Percentiles rank a stretch among this genome's conserved stretches.
phyloP scores from a whole-genome alignment of 1,284 basidiomycete genomes.

The Papiliotrema flavescens region DNA sequence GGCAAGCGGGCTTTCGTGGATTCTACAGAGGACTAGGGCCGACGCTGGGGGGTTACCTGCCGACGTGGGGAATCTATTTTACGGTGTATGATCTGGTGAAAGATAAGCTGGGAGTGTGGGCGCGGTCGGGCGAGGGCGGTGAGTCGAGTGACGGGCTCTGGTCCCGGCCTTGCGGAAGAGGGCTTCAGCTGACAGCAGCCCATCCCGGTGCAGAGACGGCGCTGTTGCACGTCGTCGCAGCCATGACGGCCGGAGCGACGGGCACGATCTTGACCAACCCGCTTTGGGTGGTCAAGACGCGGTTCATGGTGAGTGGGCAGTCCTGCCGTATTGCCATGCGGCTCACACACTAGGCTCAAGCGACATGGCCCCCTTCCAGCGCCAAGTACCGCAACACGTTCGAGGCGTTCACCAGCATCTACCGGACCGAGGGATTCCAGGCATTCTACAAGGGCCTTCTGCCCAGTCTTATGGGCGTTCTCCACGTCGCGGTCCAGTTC shows the following conservation, averaged over 20 bases:
- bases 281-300: conserved; percentile 94
- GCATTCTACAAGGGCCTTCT: conserved; percentile 90
- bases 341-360: conserved; percentile 38
- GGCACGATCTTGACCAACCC: conserved; percentile 91
- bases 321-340: not conserved
- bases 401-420: conserved; percentile 81
- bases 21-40: conserved; percentile 91
- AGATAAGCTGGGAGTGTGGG: conserved; percentile 63
- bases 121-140: conserved; percentile 19
- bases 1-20: conserved; percentile 73
- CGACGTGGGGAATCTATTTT: conserved; percentile 98
- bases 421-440: conserved; percentile 71
- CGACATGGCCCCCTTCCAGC: conserved; percentile 63
- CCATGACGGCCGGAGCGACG: conserved; percentile 85
- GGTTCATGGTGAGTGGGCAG: conserved; percentile 78
- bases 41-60: conserved; percentile 90
- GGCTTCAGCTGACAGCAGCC: conserved; percentile 8
- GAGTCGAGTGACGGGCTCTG: conserved; percentile 7
- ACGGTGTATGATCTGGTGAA: conserved; percentile 95
- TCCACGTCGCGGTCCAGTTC: conserved; percentile 92
- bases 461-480: conserved; percentile 82
- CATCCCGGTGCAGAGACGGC: conserved; percentile 26
- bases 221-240: conserved; percentile 74
- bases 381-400: conserved; percentile 77
- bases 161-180: not conserved